Conservation (phyloP, 331 rosid genomes). For the Quercus phellos region DNA sequence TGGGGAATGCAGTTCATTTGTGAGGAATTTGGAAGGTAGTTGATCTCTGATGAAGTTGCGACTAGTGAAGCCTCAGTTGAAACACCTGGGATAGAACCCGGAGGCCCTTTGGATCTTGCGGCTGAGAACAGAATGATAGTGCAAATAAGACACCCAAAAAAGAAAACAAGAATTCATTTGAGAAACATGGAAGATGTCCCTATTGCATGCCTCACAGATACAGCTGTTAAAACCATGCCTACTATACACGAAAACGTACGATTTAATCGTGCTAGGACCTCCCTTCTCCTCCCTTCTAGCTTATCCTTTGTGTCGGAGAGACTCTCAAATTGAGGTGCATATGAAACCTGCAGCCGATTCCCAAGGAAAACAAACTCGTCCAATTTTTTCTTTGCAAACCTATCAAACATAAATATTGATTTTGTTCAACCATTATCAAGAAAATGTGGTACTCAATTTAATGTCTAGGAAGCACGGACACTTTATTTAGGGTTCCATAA, state of each 20-base stretch:
- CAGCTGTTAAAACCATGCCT: background rate
- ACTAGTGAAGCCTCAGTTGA: background rate
- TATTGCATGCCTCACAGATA: background rate
- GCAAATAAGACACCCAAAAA: background rate
- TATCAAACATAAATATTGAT: slow-evolving; percentile 16
- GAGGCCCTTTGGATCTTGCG: slow-evolving; percentile 48
- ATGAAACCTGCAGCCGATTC: slow-evolving; percentile 60
- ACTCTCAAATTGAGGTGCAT: slow-evolving; percentile 82
- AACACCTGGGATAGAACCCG: slow-evolving; percentile 26
- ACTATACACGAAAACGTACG: slow-evolving; percentile 34
- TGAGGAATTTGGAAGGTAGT: slow-evolving; percentile 19
- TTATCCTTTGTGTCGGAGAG: slow-evolving; percentile 65
- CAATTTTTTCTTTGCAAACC: slow-evolving; percentile 88
- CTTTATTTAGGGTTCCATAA: no score
- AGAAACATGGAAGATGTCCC: slow-evolving; percentile 4
- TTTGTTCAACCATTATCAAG: background rate
- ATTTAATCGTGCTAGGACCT: slow-evolving; percentile 57
- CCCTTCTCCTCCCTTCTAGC: slow-evolving; percentile 77
- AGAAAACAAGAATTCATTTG: background rate
- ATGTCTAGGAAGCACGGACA: no score
- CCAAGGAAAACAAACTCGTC: slow-evolving; percentile 81
- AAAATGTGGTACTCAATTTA: no score
- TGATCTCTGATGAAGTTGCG: background rate
- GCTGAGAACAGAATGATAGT: slow-evolving; percentile 35
- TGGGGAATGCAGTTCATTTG: slow-evolving; percentile 13